Evolutionary conservation across 345 rosid genomes (phyloP), one percentile per base, ranked within the genome.

Genomic region (Fremontodendron californicum): DNA sequence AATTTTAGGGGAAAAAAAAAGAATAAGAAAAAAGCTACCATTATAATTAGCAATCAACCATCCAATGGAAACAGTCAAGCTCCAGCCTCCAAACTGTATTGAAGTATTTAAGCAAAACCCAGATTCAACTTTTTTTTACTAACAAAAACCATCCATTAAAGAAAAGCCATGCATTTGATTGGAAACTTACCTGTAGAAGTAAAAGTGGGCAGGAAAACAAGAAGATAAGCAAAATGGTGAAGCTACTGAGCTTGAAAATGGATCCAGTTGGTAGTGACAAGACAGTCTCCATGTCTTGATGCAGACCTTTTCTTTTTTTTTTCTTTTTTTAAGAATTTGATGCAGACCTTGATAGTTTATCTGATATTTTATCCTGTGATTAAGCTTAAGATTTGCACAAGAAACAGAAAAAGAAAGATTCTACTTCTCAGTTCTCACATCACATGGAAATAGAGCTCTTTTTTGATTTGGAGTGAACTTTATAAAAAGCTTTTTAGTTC

Each of bases 131-230:
- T 16, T 76, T 58, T 31, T 49, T 71, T 62, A 73, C 12, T 9
- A 70, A 10, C 51, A 71, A 70, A 45, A 60, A 74, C 6, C 11
- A 48, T n/a, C 57, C 29, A 21, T 9, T 9, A 8, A 23, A 55
- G 16, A 27, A 58, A 25, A 58, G 8, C 33, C 19, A 29, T 60
- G 19, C 31, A 29, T 13, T 60, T 55, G 49, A 40, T 74, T 5
- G 0, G 39, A 35, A 70, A 64, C 64, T 73, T 65, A 90, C 98
- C 98, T 77, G 92, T 82, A 33, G 90, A 87, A 74, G 90, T 88
- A 81, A 89, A 82, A 79, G 85, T 78, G 74, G 85, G 80, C 79
- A 89, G 74, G 86, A 92, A 76, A 94, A 84, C 82, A 89, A 80
- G 82, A 92, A 84, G 12, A 84, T 67, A 57, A 89, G 67, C 46